A percentile compares a stretch with the other conserved stretches of the same genome.
Conservation (phyloP, 768 basidiomycete genomes). For the Clitopilus hobsonii region DNA sequence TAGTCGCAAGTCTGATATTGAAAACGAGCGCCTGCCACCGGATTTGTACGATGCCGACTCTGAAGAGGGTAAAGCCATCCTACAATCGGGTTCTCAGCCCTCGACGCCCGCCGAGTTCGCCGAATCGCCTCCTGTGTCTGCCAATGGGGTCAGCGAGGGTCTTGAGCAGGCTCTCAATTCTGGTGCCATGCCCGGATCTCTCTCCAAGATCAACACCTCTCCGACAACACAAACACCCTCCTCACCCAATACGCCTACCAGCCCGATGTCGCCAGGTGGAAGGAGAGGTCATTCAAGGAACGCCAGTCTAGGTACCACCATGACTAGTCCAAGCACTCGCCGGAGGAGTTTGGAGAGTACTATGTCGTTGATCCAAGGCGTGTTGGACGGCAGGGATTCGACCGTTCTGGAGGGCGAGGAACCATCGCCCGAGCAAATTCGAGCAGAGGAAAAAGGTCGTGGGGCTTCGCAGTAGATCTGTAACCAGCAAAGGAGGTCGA, state of each 20-base stretch:
- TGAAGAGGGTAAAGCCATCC: conserved; percentile 63
- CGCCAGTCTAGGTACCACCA: conserved; percentile 89
- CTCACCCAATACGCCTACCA: conserved; percentile 35
- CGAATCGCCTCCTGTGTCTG: conserved; percentile 36
- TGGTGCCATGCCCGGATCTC: conserved; percentile 14
- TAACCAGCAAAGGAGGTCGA: neutral
- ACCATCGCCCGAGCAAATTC: neutral
- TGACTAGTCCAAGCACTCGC: conserved; percentile 91
- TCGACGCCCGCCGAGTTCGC: conserved; percentile 49
- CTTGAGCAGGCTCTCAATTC: conserved; percentile 35
- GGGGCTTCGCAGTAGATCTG: neutral
- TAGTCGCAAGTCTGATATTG: conserved; percentile 96
- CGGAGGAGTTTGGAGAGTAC: conserved; percentile 93
- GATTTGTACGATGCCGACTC: conserved; percentile 84
- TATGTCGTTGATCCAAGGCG: conserved; percentile 91
- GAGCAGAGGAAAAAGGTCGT: neutral
- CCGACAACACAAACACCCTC: conserved; percentile 20
- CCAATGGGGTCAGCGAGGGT: conserved; percentile 40
- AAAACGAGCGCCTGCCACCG: conserved; percentile 97
- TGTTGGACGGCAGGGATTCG: conserved; percentile 65
- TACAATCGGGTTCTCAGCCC: conserved; percentile 39
- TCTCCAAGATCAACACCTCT: conserved; percentile 27
- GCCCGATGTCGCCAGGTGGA: conserved; percentile 34
- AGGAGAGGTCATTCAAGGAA: conserved; percentile 71
- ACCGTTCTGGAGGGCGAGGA: conserved; percentile 33